Evolutionary conservation across 148 eudicot genomes (phyloP), one percentile per base, ranked within the genome.

Genomic region (Suaeda aralocaspica): DNA sequence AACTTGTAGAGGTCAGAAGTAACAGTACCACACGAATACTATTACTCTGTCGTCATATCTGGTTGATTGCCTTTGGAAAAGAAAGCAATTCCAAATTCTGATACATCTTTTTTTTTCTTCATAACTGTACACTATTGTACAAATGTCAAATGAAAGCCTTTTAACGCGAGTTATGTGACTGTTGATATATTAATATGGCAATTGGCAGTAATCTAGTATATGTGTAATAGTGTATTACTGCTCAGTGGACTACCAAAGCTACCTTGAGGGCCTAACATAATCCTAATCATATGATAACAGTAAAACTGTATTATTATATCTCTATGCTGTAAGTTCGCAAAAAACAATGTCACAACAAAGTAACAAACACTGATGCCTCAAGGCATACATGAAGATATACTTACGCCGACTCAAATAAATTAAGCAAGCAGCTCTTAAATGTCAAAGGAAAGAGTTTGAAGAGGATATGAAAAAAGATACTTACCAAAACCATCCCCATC

Each of bases 401-500:
- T 19, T 39, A 63, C 39, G 49, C 48, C 15, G 9, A 26, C 19
- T 9, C 28, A 39, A n/a, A 41, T 34, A 14, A 31, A 9, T n/a
- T 31, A 22, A 6, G 41, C 19, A 21, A 36, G n/a, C 18, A 22
- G 66, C 19, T 41, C 34, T 42, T 39, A 46, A 6, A 13, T 48
- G 29, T 48, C 2, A 1, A 5, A 8, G 0, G 1, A 30, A 31
- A 50, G 29, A 14, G 15, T 9, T 57, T 36, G 26, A 57, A 30
- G 15, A 36, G n/a, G 10, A 28, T 5, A 72, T 13, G 53, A 6
- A 33, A 10, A 13, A 29, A 29, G 8, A 2, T 39, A 73, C 83
- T 84, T 80, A 94, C 98, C 93, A 94, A 77, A 70, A 94, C 83
- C 97, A 89, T 89, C 68, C 98, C 98, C 96, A 94, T 94, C 71